Evolutionary conservation across 768 basidiomycete species (phyloP).

Genomic region (Naganishia antarctica): DNA sequence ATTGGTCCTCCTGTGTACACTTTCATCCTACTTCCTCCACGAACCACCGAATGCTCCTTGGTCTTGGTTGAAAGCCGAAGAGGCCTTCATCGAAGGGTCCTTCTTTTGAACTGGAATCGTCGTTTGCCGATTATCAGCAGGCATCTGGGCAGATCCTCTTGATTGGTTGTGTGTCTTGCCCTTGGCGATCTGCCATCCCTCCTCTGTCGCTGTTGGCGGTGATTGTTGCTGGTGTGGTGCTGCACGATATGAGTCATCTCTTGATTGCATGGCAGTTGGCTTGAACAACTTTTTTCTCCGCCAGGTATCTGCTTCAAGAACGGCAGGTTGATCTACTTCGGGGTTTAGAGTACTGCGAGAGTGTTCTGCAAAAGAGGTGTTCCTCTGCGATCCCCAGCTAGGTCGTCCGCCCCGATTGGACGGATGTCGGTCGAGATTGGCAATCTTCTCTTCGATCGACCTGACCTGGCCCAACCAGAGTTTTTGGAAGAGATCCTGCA

Average conservation of each 20-base stretch:
- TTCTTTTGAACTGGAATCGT: conserved; percentile 3
- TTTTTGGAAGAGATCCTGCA: conserved; percentile 16
- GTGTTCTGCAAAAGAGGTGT: not conserved
- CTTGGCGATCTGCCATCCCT: conserved; percentile 17
- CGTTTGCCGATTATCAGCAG: not conserved
- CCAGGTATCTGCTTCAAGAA: conserved; percentile 6
- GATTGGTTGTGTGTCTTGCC: not conserved
- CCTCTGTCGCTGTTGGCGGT: not conserved
- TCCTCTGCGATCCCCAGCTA: conserved; percentile 6
- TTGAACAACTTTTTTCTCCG: not conserved
- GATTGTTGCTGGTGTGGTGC: not conserved
- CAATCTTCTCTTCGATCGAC: conserved; percentile 22
- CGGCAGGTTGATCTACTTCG: conserved; percentile 1
- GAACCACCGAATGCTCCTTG: conserved; percentile 12
- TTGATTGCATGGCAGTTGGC: too few species aligned
- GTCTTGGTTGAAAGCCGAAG: conserved; percentile 10
- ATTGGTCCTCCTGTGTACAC: not conserved
- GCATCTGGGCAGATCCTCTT: not conserved
- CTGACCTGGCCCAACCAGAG: conserved; percentile 23
- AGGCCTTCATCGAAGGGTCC: conserved; percentile 2
- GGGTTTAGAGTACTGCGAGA: not conserved
- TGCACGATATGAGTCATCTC: not conserved
- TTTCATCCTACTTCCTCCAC: not conserved
- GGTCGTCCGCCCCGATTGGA: conserved; percentile 7
- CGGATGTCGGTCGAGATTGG: conserved; percentile 6